Percentiles rank a stretch among this genome's conserved stretches.
Conservation (phyloP, 1,139 yeast genomes). For the Kodamaea plutei region DNA sequence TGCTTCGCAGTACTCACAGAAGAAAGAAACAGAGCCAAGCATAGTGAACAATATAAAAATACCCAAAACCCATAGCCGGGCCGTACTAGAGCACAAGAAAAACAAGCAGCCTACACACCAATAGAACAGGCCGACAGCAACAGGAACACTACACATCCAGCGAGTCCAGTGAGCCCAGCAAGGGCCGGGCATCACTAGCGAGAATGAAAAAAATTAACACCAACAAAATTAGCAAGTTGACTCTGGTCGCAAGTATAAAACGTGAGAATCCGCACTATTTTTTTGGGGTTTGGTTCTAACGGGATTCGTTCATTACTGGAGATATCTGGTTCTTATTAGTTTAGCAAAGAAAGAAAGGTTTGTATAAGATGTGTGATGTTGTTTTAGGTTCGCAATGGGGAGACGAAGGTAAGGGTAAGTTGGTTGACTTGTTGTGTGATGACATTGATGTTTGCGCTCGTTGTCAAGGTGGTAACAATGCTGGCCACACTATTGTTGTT, state of each 20-base stretch:
- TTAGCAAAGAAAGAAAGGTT: no score
- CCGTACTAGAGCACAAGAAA: no score
- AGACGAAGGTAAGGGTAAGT: conserved; percentile 98
- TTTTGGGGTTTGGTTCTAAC: conserved; percentile 11
- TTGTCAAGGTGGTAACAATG: conserved; percentile 99
- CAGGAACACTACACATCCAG: no score
- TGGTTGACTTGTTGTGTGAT: conserved; percentile 91
- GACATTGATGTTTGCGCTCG: conserved; percentile 95
- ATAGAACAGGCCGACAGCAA: no score
- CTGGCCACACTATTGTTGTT: conserved; percentile 97
- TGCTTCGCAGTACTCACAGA: no score
- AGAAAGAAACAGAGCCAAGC: no score
- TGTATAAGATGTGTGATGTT: conserved; percentile 74
- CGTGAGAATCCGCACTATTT: background rate
- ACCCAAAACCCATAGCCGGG: no score
- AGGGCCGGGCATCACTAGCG: no score
- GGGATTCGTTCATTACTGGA: conserved; percentile 15
- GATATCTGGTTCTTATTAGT: conserved; percentile 11
- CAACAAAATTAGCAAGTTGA: no score
- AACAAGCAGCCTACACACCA: no score
- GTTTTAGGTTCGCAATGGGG: conserved; percentile 99
- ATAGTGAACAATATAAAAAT: no score
- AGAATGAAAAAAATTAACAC: background rate
- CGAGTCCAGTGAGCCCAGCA: no score
- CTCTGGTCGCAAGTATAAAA: conserved; percentile 1